Evolutionary conservation across 495 filamentous ascomycete genomes (phyloP).

Genomic region (Penicillium alfredii): DNA sequence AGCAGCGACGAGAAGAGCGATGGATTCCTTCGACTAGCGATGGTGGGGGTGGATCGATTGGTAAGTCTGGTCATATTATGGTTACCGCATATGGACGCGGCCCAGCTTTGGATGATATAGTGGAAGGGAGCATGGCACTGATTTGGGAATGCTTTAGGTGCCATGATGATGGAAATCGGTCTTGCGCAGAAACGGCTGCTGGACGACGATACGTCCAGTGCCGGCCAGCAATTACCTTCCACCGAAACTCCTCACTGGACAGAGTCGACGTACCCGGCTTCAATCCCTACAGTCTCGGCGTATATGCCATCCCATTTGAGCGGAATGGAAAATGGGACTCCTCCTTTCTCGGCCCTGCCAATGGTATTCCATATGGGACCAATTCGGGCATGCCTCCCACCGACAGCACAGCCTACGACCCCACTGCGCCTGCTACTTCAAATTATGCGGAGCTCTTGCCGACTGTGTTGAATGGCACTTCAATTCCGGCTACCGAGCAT

Average conservation of each 20-base stretch:
- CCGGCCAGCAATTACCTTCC: conserved; percentile 13
- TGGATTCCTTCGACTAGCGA: conserved; percentile 31
- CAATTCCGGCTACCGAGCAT: too few relatives aligned
- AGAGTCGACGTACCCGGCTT: conserved; percentile 15
- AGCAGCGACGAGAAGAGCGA: conserved; percentile 35
- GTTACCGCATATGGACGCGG: too few relatives aligned
- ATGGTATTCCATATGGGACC: conserved; percentile 1
- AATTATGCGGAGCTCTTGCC: conserved; percentile 8
- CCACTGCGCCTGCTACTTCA: not conserved
- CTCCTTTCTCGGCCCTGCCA: not conserved
- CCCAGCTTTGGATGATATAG: too few relatives aligned
- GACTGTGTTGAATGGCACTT: too few relatives aligned
- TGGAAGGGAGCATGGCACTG: not conserved
- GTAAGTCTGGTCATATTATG: too few relatives aligned
- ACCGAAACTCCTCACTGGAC: conserved; percentile 11
- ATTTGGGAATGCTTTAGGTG: conserved; percentile 19
- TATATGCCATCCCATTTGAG: conserved; percentile 3
- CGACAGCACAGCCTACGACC: conserved; percentile 1
- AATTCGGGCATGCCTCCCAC: conserved; percentile 9
- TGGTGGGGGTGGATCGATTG: conserved; percentile 29
- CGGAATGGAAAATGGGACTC: not conserved
- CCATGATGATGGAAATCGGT: conserved; percentile 38
- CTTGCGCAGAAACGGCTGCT: conserved; percentile 32
- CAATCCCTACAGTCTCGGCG: conserved; percentile 11
- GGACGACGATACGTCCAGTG: conserved; percentile 27